These are phyloP conservation scores for Scutellaria minor DNA, from an alignment of 257 asterid genomes.

Conservation along the genomic window DNA sequence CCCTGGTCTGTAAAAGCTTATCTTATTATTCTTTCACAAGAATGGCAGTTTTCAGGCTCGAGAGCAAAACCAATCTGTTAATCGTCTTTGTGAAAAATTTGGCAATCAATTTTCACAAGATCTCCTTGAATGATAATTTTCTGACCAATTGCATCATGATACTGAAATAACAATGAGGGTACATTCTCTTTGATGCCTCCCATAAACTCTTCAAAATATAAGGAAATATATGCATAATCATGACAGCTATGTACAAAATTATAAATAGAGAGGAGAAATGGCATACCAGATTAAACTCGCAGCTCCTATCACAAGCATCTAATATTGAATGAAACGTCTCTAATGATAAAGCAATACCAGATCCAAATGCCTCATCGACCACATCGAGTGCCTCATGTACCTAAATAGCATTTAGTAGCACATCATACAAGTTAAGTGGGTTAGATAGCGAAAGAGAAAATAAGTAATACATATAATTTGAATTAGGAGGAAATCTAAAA, in stretches of 20 bases:
- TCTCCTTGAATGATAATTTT: neutral
- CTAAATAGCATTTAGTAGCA: constrained; percentile 45
- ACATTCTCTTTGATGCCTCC: constrained; percentile 13
- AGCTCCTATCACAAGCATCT: constrained; percentile 69
- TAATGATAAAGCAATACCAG: constrained; percentile 54
- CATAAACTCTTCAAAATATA: constrained; percentile 13
- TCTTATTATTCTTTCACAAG: neutral
- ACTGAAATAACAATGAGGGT: neutral
- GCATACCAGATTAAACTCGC: constrained; percentile 81
- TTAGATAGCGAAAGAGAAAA: constrained; percentile 11
- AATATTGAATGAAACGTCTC: constrained; percentile 63
- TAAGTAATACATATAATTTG: constrained; percentile 8
- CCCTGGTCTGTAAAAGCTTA: neutral
- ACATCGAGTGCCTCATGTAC: constrained; percentile 79
- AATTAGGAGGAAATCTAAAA: constrained; percentile 28
- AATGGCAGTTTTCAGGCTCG: constrained; percentile 9
- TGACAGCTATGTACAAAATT: neutral
- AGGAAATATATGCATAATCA: constrained; percentile 32
- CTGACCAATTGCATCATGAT: neutral
- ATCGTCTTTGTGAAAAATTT: neutral
- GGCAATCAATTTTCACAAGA: constrained; percentile 19
- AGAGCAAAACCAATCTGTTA: neutral
- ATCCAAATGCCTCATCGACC: constrained; percentile 57
- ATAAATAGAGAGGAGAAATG: constrained; percentile 33
- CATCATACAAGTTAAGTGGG: constrained; percentile 21